These are phyloP conservation scores for Russula emetica DNA, from an alignment of 768 basidiomycete genomes.

Conservation along the genomic window DNA sequence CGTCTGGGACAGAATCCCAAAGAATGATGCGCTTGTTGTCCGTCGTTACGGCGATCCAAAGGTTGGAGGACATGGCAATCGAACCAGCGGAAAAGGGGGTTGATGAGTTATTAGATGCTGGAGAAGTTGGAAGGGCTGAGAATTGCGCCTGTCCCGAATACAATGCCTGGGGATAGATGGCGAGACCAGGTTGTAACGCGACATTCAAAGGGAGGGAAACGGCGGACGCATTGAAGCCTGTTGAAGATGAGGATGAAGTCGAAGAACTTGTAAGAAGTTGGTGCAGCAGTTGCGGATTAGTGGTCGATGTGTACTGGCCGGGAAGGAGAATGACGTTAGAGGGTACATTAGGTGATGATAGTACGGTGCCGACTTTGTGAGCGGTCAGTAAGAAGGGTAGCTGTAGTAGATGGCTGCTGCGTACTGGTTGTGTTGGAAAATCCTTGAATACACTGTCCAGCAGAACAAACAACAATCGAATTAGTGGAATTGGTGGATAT, in stretches of 20 bases:
- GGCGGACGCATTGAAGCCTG: conserved; percentile 60
- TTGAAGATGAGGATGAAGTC: conserved; percentile 51
- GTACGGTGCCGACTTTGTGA: conserved; percentile 61
- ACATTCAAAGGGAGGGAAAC: conserved; percentile 65
- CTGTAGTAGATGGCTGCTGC: conserved; percentile 35
- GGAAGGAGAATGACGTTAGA: conserved; percentile 63
- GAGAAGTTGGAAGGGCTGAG: conserved; percentile 49
- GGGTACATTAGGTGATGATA: conserved; percentile 52
- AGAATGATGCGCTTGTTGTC: conserved; percentile 63
- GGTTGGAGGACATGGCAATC: conserved; percentile 60
- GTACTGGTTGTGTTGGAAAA: conserved; percentile 63
- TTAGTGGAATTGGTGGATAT: conserved; percentile 38
- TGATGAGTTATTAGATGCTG: conserved; percentile 41
- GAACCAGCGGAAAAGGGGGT: conserved; percentile 49
- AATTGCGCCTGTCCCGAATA: conserved; percentile 67
- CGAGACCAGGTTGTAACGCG: conserved; percentile 61
- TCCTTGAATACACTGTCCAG: conserved; percentile 84
- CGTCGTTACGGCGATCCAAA: conserved; percentile 62
- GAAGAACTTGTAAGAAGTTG: conserved; percentile 61
- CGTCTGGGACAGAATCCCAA: conserved; percentile 77
- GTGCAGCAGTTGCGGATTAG: conserved; percentile 69
- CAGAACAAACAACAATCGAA: conserved; percentile 70
- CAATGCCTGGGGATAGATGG: conserved; percentile 54
- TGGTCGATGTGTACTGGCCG: conserved; percentile 68
- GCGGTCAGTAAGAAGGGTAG: neutral